phyloP scores from a whole-genome alignment of 148 eudicot genomes.

The Nyssa sinensis region DNA sequence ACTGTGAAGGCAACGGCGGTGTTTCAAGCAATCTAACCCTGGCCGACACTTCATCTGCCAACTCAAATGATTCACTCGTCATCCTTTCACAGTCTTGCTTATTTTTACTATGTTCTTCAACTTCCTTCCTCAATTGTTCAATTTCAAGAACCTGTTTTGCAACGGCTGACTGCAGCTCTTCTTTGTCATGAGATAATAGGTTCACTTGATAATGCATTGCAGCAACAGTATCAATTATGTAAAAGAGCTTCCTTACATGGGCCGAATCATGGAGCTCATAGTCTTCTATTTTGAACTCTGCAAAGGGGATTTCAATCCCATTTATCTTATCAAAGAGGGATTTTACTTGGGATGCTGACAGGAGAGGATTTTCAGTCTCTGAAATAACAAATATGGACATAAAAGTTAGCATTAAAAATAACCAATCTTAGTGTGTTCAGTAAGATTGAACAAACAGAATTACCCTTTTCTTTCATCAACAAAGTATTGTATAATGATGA shows the following conservation, averaged over 20 bases:
- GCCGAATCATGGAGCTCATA: constrained; percentile 42
- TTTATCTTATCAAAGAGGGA: constrained; percentile 56
- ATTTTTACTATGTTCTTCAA: constrained; percentile 30
- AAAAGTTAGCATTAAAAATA: constrained; percentile 13
- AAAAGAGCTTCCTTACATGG: constrained; percentile 58
- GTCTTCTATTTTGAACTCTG: constrained; percentile 34
- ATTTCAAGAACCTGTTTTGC: constrained; percentile 51
- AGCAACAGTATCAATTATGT: constrained; percentile 49
- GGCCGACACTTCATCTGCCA: constrained; percentile 62
- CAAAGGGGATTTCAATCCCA: constrained; percentile 42
- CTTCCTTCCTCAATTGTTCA: constrained; percentile 50
- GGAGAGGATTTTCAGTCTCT: constrained; percentile 53
- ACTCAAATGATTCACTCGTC: constrained; percentile 42
- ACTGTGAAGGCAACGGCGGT: constrained; percentile 54
- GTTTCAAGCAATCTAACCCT: constrained; percentile 76
- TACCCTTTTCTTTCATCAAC: constrained; percentile 56
- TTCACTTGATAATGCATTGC: constrained; percentile 44
- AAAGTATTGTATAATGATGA: constrained; percentile 36
- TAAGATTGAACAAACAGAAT: constrained; percentile 15
- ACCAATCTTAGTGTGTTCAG: neutral
- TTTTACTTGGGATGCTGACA: constrained; percentile 53
- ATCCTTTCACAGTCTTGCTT: constrained; percentile 41
- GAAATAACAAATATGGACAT: constrained; percentile 32
- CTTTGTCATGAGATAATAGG: constrained; percentile 52
- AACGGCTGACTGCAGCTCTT: constrained; percentile 53